These are phyloP conservation scores for Vitis hybrid DNA, from an alignment of 177 flowering plant genomes.

Conservation along the genomic window DNA sequence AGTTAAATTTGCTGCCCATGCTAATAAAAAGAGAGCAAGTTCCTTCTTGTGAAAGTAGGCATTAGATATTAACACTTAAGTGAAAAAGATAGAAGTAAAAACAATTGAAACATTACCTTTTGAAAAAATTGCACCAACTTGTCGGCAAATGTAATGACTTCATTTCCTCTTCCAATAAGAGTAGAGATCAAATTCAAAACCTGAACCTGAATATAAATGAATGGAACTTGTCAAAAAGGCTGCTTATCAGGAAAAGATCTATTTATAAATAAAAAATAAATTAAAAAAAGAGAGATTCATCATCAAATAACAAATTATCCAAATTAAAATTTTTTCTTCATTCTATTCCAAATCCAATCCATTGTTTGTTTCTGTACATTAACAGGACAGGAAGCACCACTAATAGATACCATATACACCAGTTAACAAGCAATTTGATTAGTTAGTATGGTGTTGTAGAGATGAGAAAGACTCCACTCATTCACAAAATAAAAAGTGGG, in stretches of 20 bases:
- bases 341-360: no score
- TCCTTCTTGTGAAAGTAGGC: no score
- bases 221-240: background rate
- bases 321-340: background rate
- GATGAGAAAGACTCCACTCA: no score
- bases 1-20: no score
- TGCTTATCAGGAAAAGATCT: background rate
- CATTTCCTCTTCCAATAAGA: slow-evolving; percentile 62
- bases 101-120: slow-evolving; percentile 47
- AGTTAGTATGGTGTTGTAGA: no score
- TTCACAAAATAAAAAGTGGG: no score
- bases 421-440: no score
- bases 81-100: background rate
- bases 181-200: slow-evolving; percentile 82
- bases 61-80: background rate
- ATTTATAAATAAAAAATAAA: background rate
- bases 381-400: no score
- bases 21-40: no score
- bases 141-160: slow-evolving; percentile 65
- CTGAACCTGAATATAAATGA: slow-evolving; percentile 67
- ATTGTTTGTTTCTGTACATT: no score
- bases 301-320: background rate
- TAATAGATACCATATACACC: no score
- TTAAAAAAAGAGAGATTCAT: background rate
- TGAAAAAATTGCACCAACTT: slow-evolving; percentile 75